phyloP scores from a whole-genome alignment of 1,139 yeast species.

The Hansenula sp. region DNA sequence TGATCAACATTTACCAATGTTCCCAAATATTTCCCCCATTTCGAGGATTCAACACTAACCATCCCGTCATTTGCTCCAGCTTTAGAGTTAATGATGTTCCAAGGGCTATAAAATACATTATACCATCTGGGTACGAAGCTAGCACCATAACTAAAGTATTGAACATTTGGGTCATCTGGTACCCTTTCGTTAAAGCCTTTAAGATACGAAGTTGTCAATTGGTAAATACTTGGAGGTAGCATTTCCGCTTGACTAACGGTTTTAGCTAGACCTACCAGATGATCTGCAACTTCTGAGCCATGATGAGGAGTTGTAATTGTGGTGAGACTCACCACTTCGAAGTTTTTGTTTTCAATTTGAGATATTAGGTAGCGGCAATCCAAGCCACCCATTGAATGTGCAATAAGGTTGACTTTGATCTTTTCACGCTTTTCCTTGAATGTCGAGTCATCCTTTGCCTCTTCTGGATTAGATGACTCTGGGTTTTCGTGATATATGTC shows the following conservation, averaged over 20 bases:
- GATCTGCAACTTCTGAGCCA: slow-evolving; percentile 84
- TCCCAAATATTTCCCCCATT: slow-evolving; percentile 84
- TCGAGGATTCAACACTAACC: slow-evolving; percentile 73
- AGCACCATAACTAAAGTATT: slow-evolving; percentile 84
- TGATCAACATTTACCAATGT: slow-evolving; percentile 80
- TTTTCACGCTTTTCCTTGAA: slow-evolving; percentile 23
- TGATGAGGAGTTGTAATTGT: slow-evolving; percentile 87
- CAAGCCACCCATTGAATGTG: slow-evolving; percentile 96
- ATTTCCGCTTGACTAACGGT: slow-evolving; percentile 10
- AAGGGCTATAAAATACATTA: slow-evolving; percentile 58
- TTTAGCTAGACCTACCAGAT: slow-evolving; percentile 37
- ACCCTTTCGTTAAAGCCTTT: slow-evolving; percentile 49
- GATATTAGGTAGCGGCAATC: slow-evolving; percentile 78
- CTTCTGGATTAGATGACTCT: not conserved
- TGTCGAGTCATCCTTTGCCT: slow-evolving; percentile 11
- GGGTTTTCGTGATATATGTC: slow-evolving; percentile 29
- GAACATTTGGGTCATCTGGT: slow-evolving; percentile 54
- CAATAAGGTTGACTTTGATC: slow-evolving; percentile 64
- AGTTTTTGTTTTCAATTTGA: slow-evolving; percentile 40
- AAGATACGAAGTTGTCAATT: slow-evolving; percentile 58
- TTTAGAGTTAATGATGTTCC: slow-evolving; percentile 48
- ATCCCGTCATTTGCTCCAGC: slow-evolving; percentile 77
- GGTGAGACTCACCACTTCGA: slow-evolving; percentile 65
- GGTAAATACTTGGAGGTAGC: slow-evolving; percentile 49
- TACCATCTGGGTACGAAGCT: slow-evolving; percentile 58